Base-by-base conservation (phyloP, 179 eudicot species). In the Monotropa hypopitys region DNA sequence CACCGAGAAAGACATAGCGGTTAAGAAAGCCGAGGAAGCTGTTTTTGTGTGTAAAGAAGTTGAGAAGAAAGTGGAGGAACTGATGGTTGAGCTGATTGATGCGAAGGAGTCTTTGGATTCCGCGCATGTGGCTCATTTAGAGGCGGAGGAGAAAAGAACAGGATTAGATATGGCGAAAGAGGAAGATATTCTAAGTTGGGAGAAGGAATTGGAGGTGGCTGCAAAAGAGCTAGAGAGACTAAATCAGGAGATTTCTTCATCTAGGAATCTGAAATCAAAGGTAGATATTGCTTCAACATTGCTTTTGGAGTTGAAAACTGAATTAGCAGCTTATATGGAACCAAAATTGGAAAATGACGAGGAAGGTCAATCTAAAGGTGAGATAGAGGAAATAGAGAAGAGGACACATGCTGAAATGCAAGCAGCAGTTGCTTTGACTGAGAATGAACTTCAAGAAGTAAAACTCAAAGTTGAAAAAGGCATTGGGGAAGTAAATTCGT, bases 241-340 rank as follows among this genome's bases (percentile, higher is more conserved):
- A 35, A 85, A 85, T 77, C 77, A 77, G 79, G 86, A 88, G 76
- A 86, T 90, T 76, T 77, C 81, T 63, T 85, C 85, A 0, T 78
- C 90, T 10, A 90, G 87, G 75, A 96, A 89, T 74, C 84, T 89
- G 23, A 91, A 90, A 80, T 70, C 83, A 16, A 94, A 94, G 66
- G 76, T 96, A 61, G 84, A 84, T 49, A 75, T 85, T 15, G 92
- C 98, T 35, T 74, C 89, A 47, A 70, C 79, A 3, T 83, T 88
- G 77, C 88, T 96, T 20, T 80, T 67, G 49, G 87, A 83, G 77
- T 79, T 96, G 30, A 90, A 91, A 85, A 77, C 91, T 49, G 98
- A 93, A 78, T 81, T 96, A 77, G 93, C 90, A n/a, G 86, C 90
- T 61, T 93, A 91, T 71, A 90, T 88, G 92, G 96, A 86, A 63